Base-by-base conservation (phyloP, 768 basidiomycete genomes). In the Xerocomus potaroensis region DNA sequence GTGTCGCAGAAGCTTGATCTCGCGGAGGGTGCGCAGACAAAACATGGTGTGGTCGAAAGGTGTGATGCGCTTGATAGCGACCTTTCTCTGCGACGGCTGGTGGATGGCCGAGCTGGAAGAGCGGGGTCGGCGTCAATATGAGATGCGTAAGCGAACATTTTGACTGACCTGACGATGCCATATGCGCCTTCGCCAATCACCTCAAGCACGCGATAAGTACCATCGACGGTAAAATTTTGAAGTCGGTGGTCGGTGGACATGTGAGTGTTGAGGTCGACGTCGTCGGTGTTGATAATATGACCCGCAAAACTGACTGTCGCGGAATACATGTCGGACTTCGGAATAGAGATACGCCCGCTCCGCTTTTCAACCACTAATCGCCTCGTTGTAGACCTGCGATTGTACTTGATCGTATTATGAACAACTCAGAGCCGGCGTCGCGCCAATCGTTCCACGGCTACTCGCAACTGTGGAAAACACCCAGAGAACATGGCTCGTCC, bases 41-140 rank as follows among this genome's bases (percentile, higher is more conserved):
- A 93, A 93, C 90, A 92, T 90, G 31, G 87, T 83, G 62, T 95
- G 92, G 66, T 93, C 91, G 57, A 97, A 96, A 0, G 94, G 94
- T 0, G 87, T 83, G 64, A 98, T 96, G 56, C 89, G 87, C 69
- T 97, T 97, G 65, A 97, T 96, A 26, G 94, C 94, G 38, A 98
- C 94, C 69, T 83, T 88, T 34, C 87, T 78, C 35, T 84, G 81
- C 0, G 84, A 85, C 1, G 87, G 79, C 43, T 76, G 66, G 64
- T 95, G 91, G 8, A 89, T 68, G 7, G 92, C 91, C 38, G 87
- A 87, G 60, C 78, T 80, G 22, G 19, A 30, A 2, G 23, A 10
- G 27, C 29, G 35, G 12, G 11, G n/a, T n/a, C 40, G 41, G 55
- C 27, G 45, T 47, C 41, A 51, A 34, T n/a, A 40, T 33, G 35